Conservation (phyloP, 768 basidiomycete genomes). For the Lactifluus piperatus region DNA sequence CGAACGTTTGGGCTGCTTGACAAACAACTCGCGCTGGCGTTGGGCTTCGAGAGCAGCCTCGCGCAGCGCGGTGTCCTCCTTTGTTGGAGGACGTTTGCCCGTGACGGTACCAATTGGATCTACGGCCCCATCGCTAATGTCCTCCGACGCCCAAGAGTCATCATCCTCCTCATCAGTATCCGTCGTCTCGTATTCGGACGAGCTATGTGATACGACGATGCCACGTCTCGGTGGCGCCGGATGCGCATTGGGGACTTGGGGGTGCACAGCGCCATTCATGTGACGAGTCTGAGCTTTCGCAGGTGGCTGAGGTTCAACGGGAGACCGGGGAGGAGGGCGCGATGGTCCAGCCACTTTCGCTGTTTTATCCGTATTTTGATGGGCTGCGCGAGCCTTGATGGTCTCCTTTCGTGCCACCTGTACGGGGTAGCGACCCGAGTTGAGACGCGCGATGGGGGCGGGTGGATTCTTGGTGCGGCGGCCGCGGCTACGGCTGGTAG, state of each 20-base stretch:
- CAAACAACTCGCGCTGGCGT: slow-evolving; percentile 61
- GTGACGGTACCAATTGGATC: slow-evolving; percentile 12
- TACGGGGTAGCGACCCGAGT: slow-evolving; percentile 11
- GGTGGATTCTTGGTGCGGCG: slow-evolving; percentile 18
- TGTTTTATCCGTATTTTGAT: slow-evolving; percentile 1
- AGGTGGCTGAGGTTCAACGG: slow-evolving; percentile 5
- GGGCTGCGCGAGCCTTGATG: background rate
- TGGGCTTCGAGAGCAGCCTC: slow-evolving; percentile 57
- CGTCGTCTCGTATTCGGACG: slow-evolving; percentile 45
- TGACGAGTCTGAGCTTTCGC: slow-evolving; percentile 8
- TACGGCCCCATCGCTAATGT: slow-evolving; percentile 30
- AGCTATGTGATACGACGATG: slow-evolving; percentile 39
- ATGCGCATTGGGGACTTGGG: background rate
- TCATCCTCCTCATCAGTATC: slow-evolving; percentile 41
- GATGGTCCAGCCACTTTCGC: slow-evolving; percentile 8
- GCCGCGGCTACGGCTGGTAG: slow-evolving; percentile 19
- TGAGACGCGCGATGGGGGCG: slow-evolving; percentile 9
- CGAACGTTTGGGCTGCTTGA: slow-evolving; percentile 58
- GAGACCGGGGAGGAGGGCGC: slow-evolving; percentile 4
- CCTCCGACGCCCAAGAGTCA: slow-evolving; percentile 55
- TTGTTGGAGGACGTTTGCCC: slow-evolving; percentile 20
- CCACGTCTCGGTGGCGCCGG: slow-evolving; percentile 18
- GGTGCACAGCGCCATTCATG: slow-evolving; percentile 14
- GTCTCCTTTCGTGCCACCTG: slow-evolving; percentile 9
- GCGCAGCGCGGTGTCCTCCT: slow-evolving; percentile 27